These are phyloP conservation scores for Alternaria conjuncta DNA, from an alignment of 2,329 filamentous ascomycete species.

Conservation along the genomic window DNA sequence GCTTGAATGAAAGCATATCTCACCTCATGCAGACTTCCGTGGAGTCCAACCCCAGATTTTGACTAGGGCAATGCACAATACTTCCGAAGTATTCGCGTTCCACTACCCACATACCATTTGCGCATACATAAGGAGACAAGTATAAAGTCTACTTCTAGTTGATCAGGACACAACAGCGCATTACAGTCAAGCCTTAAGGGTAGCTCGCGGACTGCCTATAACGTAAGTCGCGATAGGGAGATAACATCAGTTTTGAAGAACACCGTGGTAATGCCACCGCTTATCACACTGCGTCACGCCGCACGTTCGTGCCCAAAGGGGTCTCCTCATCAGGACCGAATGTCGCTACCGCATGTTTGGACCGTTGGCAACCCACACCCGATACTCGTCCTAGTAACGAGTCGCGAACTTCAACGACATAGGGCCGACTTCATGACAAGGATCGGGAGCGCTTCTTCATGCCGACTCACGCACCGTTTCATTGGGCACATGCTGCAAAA, in stretches of 20 bases:
- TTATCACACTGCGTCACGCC: neutral
- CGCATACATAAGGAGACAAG: neutral
- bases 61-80: neutral
- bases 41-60: neutral
- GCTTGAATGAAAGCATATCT: neutral
- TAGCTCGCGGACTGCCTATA: neutral
- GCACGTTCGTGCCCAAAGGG: neutral
- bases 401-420: neutral
- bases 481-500: neutral
- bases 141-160: neutral
- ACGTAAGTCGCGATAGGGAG: neutral
- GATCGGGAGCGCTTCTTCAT: neutral
- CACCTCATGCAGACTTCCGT: neutral
- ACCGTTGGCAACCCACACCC: neutral
- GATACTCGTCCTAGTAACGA: neutral
- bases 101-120: neutral
- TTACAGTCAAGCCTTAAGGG: neutral
- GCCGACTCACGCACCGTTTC: neutral
- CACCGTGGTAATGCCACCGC: neutral
- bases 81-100: neutral
- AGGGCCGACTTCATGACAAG: neutral
- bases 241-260: neutral
- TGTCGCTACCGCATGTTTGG: neutral
- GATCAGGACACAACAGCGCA: neutral
- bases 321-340: neutral